Evolutionary conservation across 208 protist species (phyloP), one percentile per base, ranked within the genome.

Genomic region (Trypanosoma mega): DNA sequence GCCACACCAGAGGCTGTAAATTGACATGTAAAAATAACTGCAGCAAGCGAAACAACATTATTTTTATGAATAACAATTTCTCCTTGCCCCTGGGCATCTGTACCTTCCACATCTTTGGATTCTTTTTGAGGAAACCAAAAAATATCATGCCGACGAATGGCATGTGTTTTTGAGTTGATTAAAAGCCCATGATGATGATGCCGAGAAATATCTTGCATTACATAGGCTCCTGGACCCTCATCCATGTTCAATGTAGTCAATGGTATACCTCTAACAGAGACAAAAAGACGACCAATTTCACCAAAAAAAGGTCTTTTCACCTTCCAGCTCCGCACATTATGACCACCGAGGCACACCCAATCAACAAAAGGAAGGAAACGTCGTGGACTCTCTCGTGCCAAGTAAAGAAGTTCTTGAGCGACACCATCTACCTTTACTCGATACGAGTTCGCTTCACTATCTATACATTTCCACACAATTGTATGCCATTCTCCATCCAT

Each of bases 401-500:
- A 63, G 46, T 84, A 90, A 6, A 93, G 69, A 20, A 93, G 58
- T 37, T 96, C 85, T 53, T 93, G 83, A 21, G 66, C 67, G n/a
- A 81, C 68, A n/a, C 87, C 89, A 55, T 96, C 89, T 8, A 96
- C 74, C 58, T 84, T 91, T 12, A 96, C 89, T n/a, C 59, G 76
- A 50, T 92, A 92, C 36, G 87, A 90, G 72, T 96, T 96, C 20
- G 76, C 65, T 52, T 93, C 85, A 63, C 81, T 90, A 63, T 96
- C 89, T 33, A 93, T 71, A 61, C 84, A 92, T 24, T 78, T 72
- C 86, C 89, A 96, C 41, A 92, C 78, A 9, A 96, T 60, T 31
- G 85, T 96, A 66, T 96, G 89, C 86, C 89, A 96, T 68, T 84
- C 69, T 3, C 85, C 89, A 52, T 96, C 89, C 80, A 93, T 80